Conservation (phyloP, 1,139 yeast genomes). For the Hyphopichia khmerensis region DNA sequence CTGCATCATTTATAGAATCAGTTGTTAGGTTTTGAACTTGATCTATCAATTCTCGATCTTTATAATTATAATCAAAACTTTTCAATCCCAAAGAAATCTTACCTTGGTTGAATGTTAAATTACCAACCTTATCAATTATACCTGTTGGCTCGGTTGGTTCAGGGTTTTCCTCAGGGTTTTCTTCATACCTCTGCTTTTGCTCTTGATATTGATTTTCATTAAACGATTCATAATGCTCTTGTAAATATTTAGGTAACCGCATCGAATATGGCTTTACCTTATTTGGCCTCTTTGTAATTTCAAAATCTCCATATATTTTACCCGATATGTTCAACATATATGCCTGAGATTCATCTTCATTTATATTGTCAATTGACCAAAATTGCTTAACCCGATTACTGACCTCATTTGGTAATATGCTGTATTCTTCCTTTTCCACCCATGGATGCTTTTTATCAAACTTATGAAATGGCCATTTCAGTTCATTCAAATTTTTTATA, state of each 20-base stretch:
- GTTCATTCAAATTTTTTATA: conserved; percentile 36
- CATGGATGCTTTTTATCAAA: conserved; percentile 45
- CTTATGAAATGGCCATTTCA: conserved; percentile 59
- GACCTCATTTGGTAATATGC: conserved; percentile 62
- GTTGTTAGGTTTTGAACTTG: conserved; percentile 10
- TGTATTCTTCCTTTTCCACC: conserved; percentile 51
- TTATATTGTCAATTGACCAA: conserved; percentile 42
- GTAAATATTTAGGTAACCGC: conserved; percentile 43
- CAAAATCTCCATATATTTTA: conserved; percentile 44
- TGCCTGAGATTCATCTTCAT: conserved; percentile 19
- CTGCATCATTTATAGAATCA: conserved; percentile 29
- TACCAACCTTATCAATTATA: conserved; percentile 22
- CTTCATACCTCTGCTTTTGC: conserved; percentile 22
- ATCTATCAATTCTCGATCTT: conserved; percentile 18
- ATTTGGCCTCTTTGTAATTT: conserved; percentile 12
- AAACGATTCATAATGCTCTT: conserved; percentile 30
- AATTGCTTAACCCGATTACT: conserved; percentile 44
- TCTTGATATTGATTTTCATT: conserved; percentile 22
- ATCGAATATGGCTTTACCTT: conserved; percentile 19
- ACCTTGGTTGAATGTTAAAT: conserved; percentile 27
- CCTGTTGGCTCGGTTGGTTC: conserved; percentile 4
- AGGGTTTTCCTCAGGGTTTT: conserved; percentile 24
- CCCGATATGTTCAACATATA: conserved; percentile 56
- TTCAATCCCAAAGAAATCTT: conserved; percentile 22
- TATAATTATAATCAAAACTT: conserved; percentile 23